phyloP scores from a whole-genome alignment of 1,139 yeast species.

The Casaregolazyma suthepensis region DNA sequence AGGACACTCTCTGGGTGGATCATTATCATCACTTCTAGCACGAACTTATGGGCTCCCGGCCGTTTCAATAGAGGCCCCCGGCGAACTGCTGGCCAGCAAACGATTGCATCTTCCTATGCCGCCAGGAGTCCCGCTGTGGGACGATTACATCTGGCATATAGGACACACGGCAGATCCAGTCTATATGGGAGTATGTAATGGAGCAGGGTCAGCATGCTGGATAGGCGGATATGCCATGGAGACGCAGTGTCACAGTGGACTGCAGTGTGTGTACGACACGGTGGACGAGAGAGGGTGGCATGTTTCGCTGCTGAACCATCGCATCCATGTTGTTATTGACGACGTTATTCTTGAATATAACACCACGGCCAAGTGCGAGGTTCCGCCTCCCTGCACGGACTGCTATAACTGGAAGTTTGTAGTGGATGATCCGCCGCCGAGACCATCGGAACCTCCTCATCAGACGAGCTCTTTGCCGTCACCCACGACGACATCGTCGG shows the following conservation, averaged over 20 bases:
- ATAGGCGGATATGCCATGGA: constrained; percentile 98
- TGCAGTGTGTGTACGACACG: constrained; percentile 81
- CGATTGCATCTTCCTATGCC: constrained; percentile 88
- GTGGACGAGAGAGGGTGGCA: constrained; percentile 90
- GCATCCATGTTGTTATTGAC: constrained; percentile 88
- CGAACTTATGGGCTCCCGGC: constrained; percentile 87
- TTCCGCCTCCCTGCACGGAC: constrained; percentile 71
- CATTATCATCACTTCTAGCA: constrained; percentile 74
- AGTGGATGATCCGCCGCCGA: constrained; percentile 28
- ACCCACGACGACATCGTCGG: constrained; percentile 13
- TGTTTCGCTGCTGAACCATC: constrained; percentile 78
- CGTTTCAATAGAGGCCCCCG: constrained; percentile 91
- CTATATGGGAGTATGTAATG: constrained; percentile 94
- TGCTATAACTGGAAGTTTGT: constrained; percentile 89
- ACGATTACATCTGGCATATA: constrained; percentile 88
- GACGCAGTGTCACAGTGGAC: constrained; percentile 90
- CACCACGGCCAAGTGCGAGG: constrained; percentile 65
- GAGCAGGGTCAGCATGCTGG: constrained; percentile 86
- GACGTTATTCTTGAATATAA: constrained; percentile 68
- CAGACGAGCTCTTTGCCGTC: constrained; percentile 11
- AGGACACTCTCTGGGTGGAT: constrained; percentile 95
- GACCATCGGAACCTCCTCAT: constrained; percentile 11
- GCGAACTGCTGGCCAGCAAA: constrained; percentile 75
- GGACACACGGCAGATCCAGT: constrained; percentile 98
- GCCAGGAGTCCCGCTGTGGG: constrained; percentile 75